These are phyloP conservation scores for Niveomyces coronatus DNA, from an alignment of 2,329 filamentous ascomycete genomes.

Conservation along the genomic window DNA sequence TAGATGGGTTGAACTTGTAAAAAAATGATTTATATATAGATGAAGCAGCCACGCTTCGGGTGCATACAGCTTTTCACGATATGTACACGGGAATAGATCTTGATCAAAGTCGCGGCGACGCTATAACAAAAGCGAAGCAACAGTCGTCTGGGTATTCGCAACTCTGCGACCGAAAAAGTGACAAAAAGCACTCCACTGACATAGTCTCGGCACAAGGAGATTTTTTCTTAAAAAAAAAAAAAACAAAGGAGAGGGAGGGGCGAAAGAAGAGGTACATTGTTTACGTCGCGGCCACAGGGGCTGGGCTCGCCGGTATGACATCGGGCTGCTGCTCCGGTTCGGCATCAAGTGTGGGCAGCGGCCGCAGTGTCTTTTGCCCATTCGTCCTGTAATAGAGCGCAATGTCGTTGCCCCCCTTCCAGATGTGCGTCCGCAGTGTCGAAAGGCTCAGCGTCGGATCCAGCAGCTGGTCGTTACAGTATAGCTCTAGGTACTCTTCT, in stretches of 20 bases:
- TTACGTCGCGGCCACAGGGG: background rate
- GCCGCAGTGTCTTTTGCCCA: slow-evolving; percentile 58
- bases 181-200: slow-evolving; percentile 4
- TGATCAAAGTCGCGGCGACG: no score
- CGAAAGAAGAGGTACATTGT: background rate
- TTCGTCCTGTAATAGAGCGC: slow-evolving; percentile 86
- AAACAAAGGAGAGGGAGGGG: no score
- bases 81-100: no score
- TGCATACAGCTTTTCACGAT: no score
- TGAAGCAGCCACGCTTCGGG: no score
- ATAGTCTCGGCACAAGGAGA: background rate
- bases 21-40: no score
- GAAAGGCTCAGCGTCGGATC: slow-evolving; percentile 84
- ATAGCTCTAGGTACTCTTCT: slow-evolving; percentile 90
- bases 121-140: no score
- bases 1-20: no score
- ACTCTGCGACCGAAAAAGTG: background rate
- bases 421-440: slow-evolving; percentile 82
- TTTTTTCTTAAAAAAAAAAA: background rate
- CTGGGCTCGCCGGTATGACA: background rate
- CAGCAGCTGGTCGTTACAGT: slow-evolving; percentile 75
- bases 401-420: slow-evolving; percentile 92
- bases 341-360: slow-evolving; percentile 18
- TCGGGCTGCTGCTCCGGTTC: slow-evolving; percentile 2
- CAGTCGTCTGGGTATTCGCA: background rate